A percentile compares a stretch with the other conserved stretches of the same genome.
These are phyloP conservation scores for Vitis hybrid DNA, from an alignment of 177 flowering plant genomes.

Conservation along the genomic window DNA sequence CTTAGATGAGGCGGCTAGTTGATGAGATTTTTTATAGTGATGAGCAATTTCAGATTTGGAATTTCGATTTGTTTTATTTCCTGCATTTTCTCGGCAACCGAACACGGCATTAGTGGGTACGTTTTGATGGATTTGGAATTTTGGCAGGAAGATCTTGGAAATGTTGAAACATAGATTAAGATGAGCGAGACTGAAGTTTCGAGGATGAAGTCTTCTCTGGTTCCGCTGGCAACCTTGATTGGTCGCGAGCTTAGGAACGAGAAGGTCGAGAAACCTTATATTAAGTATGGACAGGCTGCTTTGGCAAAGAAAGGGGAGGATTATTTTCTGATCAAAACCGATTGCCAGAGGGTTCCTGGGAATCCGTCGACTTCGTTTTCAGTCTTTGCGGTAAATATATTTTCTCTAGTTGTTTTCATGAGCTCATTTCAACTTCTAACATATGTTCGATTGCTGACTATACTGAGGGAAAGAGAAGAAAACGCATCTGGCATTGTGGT, in stretches of 20 bases:
- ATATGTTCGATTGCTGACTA: too few relatives aligned
- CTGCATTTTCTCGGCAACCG: neutral
- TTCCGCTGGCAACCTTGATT: slow-evolving; percentile 86
- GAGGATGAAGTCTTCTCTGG: slow-evolving; percentile 51
- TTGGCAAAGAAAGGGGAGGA: slow-evolving; percentile 98
- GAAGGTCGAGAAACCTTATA: slow-evolving; percentile 78
- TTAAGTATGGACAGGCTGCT: slow-evolving; percentile 87
- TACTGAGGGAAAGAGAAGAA: too few relatives aligned
- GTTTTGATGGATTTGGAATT: slow-evolving; percentile 29
- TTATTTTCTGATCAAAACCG: slow-evolving; percentile 74
- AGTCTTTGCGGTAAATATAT: neutral
- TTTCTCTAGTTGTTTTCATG: neutral
- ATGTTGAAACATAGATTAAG: slow-evolving; percentile 33
- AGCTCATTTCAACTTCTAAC: too few relatives aligned
- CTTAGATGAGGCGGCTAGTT: neutral
- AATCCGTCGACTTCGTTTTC: slow-evolving; percentile 59
- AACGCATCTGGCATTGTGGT: too few relatives aligned
- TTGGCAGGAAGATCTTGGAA: slow-evolving; percentile 17
- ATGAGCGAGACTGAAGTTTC: slow-evolving; percentile 59
- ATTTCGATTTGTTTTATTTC: neutral
- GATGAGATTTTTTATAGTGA: neutral
- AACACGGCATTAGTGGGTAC: slow-evolving; percentile 7
- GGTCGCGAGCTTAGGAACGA: slow-evolving; percentile 85
- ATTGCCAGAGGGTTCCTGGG: slow-evolving; percentile 79
- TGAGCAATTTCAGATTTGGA: neutral